A percentile compares a stretch with the other conserved stretches of the same genome.
Conservation (phyloP, 2,329 filamentous ascomycete genomes). For the Mycosphaerella sp. region DNA sequence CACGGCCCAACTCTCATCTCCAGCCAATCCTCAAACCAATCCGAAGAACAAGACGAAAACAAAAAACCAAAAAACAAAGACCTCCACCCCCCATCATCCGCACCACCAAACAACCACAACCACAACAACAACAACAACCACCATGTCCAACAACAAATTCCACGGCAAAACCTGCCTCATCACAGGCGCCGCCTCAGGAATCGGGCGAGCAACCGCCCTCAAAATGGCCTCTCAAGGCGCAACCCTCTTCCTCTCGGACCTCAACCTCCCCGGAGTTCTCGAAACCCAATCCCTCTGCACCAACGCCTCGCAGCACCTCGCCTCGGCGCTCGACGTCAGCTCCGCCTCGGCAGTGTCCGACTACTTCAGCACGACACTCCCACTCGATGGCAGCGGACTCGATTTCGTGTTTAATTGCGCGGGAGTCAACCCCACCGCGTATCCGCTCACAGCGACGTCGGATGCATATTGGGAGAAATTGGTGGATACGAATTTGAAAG, state of each 20-base stretch:
- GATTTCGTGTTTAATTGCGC: conserved; percentile 41
- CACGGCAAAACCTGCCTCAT: conserved; percentile 28
- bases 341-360: conserved; percentile 22
- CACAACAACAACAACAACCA: not conserved
- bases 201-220: conserved; percentile 40
- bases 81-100: no score
- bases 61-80: no score
- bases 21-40: no score
- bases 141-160: conserved; percentile 17
- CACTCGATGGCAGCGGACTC: conserved; percentile 30
- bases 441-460: conserved; percentile 32
- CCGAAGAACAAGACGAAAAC: no score
- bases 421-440: conserved; percentile 34
- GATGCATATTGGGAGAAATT: conserved; percentile 42
- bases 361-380: conserved; percentile 25
- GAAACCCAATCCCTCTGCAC: conserved; percentile 24
- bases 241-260: conserved; percentile 39
- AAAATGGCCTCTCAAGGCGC: conserved; percentile 43
- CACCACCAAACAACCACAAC: not conserved
- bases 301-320: conserved; percentile 2
- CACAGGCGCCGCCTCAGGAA: conserved; percentile 35
- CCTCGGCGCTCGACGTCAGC: conserved; percentile 30
- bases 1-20: no score
- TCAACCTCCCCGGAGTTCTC: conserved; percentile 31
- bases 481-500: conserved; percentile 38